Base-by-base conservation (phyloP, 2,329 filamentous ascomycete genomes). In the Neonectria sp. region DNA sequence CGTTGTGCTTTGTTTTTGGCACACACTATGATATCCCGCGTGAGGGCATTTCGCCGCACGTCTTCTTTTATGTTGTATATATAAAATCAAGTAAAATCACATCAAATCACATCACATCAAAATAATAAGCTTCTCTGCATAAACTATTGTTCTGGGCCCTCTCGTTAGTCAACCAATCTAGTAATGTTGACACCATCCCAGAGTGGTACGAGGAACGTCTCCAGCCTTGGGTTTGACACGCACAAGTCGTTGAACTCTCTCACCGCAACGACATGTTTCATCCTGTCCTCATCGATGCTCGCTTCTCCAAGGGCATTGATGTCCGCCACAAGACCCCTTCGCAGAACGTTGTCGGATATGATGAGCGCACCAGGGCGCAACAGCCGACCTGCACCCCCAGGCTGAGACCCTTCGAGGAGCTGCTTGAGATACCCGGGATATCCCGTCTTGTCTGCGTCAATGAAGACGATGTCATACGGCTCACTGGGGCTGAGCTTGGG, bases 291-390 rank as follows among this genome's bases (percentile, higher is more conserved):
- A 27, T 75, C 73, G 12, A 74, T 52, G 69, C 70, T 55, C 48
- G 61, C 60, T 59, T 61, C 33, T 11, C 66, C 63, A 5, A 67
- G 60, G 27, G 65, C 68, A 35, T 72, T 73, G 25, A 80, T 79
- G 58, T 82, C 80, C 5, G 84, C 86, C 4, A 89, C 84, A 13
- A 86, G 77, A 7, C 82, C 86, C 7, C 79, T 77, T 3, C 84
- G 83, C 29, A 90, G 80, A 48, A 86, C 82, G 63, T 89, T 89
- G 74, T 89, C 88, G 1, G 85, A 86, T 15, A 89, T 78, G 66
- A 89, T 85, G 63, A 89, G 77, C 0, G 85, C 86, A 8, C 84
- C 85, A 9, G 81, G 75, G 1, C 83, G 81, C 45, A 89, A 80
- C 29, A 89, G 80, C 7, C 85, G 82, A 15, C 68, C 72, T 3